Conservation (phyloP, 352 stramenopile genomes). For the Phytophthora uliginosa region DNA sequence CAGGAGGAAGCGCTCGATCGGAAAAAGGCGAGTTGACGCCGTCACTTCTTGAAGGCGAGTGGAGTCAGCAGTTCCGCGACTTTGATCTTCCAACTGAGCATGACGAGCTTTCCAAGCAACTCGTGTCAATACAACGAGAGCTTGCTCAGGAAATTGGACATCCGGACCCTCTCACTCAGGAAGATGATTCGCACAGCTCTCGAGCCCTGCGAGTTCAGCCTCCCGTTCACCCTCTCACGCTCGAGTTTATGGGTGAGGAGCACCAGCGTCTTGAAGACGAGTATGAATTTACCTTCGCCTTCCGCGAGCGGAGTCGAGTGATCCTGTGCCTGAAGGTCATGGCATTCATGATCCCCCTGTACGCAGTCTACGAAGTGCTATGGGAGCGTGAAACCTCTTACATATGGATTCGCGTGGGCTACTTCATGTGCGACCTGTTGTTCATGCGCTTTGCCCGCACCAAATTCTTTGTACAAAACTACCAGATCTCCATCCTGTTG, state of each 20-base stretch:
- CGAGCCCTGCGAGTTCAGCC: conserved; percentile 72
- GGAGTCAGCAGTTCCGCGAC: conserved; percentile 85
- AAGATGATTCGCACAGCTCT: conserved; percentile 78
- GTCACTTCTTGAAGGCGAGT: conserved; percentile 74
- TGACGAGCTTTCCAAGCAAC: conserved; percentile 83
- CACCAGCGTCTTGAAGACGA: conserved; percentile 80
- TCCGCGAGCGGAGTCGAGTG: conserved; percentile 73
- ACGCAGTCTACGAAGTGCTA: conserved; percentile 77
- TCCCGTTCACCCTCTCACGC: conserved; percentile 76
- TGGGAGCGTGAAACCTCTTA: conserved; percentile 72
- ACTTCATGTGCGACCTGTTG: conserved; percentile 76
- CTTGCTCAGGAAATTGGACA: conserved; percentile 82
- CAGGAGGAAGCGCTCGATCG: conserved; percentile 20
- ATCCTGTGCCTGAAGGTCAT: conserved; percentile 81
- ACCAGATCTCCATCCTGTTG: conserved; percentile 77
- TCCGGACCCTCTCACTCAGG: conserved; percentile 63
- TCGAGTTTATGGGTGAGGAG: conserved; percentile 90
- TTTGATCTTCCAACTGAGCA: conserved; percentile 83
- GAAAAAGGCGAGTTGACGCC: conserved; percentile 54
- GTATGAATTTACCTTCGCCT: conserved; percentile 80
- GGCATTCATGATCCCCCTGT: conserved; percentile 76
- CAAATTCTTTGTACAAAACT: conserved; percentile 81
- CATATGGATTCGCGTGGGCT: conserved; percentile 69
- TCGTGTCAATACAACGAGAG: conserved; percentile 74
- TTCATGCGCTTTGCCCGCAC: conserved; percentile 79